Evolutionary conservation across 306 rosid species (phyloP).

Genomic region (Carpinus viminea): DNA sequence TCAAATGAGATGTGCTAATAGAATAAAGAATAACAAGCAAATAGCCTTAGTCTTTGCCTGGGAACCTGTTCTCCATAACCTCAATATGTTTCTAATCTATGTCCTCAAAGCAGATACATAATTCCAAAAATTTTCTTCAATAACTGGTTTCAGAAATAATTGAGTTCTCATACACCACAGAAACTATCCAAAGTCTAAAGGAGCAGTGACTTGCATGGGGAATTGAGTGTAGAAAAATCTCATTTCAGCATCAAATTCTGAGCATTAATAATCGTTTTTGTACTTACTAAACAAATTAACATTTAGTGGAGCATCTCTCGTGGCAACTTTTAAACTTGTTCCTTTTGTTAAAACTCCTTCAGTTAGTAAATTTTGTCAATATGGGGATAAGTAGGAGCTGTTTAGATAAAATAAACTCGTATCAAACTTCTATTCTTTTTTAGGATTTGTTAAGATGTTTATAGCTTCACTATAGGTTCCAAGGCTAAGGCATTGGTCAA

Average conservation of each 20-base stretch:
- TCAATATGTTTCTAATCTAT: background rate
- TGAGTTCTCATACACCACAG: background rate
- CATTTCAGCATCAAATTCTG: background rate
- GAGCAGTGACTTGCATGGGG: background rate
- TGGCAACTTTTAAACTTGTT: background rate
- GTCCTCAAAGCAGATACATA: background rate
- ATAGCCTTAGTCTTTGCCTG: background rate
- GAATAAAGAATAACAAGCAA: background rate
- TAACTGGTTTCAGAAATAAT: background rate
- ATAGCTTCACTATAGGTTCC: too few species aligned
- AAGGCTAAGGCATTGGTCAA: too few species aligned
- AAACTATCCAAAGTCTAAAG: background rate
- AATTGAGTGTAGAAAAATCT: background rate
- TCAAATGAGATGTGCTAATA: background rate
- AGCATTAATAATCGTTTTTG: background rate
- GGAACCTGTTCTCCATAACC: background rate
- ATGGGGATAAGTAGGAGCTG: too few species aligned
- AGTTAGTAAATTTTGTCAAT: too few species aligned
- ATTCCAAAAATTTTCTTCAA: background rate
- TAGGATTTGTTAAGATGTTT: too few species aligned
- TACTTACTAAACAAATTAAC: background rate
- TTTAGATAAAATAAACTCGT: too few species aligned
- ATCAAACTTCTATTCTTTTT: too few species aligned
- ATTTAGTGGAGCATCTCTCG: background rate
- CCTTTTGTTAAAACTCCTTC: background rate